Evolutionary conservation across 1,284 basidiomycete species (phyloP), one percentile per base, ranked within the genome.

Genomic region (Thelephora terrestris): DNA sequence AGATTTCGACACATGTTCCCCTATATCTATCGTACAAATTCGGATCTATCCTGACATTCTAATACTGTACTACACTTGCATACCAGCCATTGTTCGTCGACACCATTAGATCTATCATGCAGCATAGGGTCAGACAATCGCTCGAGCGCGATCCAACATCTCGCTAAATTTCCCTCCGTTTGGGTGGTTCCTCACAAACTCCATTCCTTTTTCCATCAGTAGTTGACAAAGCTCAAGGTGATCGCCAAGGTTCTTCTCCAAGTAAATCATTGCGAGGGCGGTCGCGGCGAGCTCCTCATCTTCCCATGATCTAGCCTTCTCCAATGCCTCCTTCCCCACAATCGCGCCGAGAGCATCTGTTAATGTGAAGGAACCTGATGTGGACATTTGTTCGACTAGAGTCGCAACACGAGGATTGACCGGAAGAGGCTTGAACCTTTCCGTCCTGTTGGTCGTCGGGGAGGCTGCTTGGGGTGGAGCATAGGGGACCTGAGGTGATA

Each of bases 351-450:
- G 59, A 1, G 54, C 49, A 10, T 60, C 54, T 10, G 58, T 47
- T 7, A 61, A 51, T 6, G 54, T 34, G 56, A 74, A 79, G 0
- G 74, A 75, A 1, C 78, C 78, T 43, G 78, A 70, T 21, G 66
- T 65, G 1, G 51, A 48, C 62, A 76, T 74, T 16, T 72, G 47
- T 9, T 50, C 53, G 16, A 72, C 54, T 18, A 78, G 57, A 4
- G 61, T 49, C 17, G 68, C 53, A 4, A 71, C 63, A 14, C 62
- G 55, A 20, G 53, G 51, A 4, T 52, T 40, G 5, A 24, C 45
- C 1, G 53, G 50, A 7, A 53, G 46, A n/a, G 49, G 51, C 4
- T 43, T 18, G 12, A 32, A 32, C 14, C 29, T 32, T 12, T 32
- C 29, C 7, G 9, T 32, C 29, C 9, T 3, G 12, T 3, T 14